A percentile compares a stretch with the other conserved stretches of the same genome.
These are phyloP conservation scores for Flaveria floridana DNA, from an alignment of 140 eudicot genomes.

Conservation along the genomic window DNA sequence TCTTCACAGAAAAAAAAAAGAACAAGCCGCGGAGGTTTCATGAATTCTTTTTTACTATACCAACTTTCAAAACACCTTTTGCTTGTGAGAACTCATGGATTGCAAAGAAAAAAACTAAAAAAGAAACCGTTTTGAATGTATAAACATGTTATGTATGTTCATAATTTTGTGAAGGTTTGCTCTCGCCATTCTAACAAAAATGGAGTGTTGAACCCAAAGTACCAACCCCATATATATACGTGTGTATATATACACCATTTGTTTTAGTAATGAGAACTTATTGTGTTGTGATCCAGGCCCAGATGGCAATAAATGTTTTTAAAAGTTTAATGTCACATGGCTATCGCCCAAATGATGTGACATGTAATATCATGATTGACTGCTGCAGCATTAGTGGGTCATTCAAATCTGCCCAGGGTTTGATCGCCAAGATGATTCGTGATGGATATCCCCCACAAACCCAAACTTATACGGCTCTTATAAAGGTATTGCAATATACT, in stretches of 20 bases:
- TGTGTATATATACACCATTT: no score
- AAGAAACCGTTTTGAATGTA: neutral
- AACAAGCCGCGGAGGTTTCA: no score
- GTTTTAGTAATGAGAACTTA: neutral
- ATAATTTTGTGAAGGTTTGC: neutral
- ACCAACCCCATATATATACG: neutral
- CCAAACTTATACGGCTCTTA: constrained; percentile 62
- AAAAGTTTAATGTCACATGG: constrained; percentile 57
- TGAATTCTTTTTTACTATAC: no score
- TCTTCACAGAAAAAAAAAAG: no score
- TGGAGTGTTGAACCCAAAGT: neutral
- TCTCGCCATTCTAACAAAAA: neutral
- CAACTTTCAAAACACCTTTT: neutral
- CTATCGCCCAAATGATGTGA: constrained; percentile 45
- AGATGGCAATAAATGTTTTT: constrained; percentile 59
- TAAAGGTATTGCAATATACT: constrained; percentile 50
- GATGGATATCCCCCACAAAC: constrained; percentile 51
- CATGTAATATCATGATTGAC: constrained; percentile 62
- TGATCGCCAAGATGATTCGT: constrained; percentile 71
- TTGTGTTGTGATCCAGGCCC: constrained; percentile 45
- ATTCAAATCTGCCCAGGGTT: constrained; percentile 65
- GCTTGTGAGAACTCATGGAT: neutral
- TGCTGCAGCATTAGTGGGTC: constrained; percentile 60
- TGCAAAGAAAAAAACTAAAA: no score
- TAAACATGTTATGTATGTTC: no score